Evolutionary conservation across 2,329 filamentous ascomycete genomes (phyloP), one percentile per base, ranked within the genome.

Genomic region (Cladosporium oxysporum): DNA sequence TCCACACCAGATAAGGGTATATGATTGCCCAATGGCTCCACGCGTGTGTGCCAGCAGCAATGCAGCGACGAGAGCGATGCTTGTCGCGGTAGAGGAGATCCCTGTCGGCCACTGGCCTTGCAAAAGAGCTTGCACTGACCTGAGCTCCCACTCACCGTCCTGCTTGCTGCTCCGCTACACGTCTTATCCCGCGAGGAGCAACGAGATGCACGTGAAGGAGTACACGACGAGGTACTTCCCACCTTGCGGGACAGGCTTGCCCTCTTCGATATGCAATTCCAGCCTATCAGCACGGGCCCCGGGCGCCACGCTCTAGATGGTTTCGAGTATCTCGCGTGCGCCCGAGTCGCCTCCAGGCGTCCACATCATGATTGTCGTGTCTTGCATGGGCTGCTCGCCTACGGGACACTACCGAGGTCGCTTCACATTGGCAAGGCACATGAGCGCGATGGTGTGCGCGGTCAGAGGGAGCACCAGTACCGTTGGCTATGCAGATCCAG

Each of bases 181-280:
- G 41, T 52, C 59, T 61, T 62, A 37, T 62, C 29, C 33, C 11
- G 47, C 59, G 12, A 52, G 29, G 21, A 50, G 29, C 47, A 52
- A 47, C 47, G 23, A 5, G 14, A 5, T 10, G 59, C 47, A 52
- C 59, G 59, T 52, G 59, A 62, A 52, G 59, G 11, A 62, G 44
- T 62, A 62, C 58, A 61, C 29, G 47, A 37, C n/a, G n/a, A 37
- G 31, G 44, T 53, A 53, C 44, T 28, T 26, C n/a, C n/a, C 10
- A 49, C 37, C 14, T 23, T 53, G 35, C 60, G 60, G 60, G 60
- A 63, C 33, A 29, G 33, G 49, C 60, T 33, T 63, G 49, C 60
- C 60, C 49, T 63, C 33, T 62, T 55, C 41, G 60, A 63, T 57
- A 63, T 63, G 60, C 60, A 63, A 55, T 44, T 57, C 60, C 47